Evolutionary conservation across 257 asterid genomes (phyloP).

Genomic region (Nicotiana obtusifolia): DNA sequence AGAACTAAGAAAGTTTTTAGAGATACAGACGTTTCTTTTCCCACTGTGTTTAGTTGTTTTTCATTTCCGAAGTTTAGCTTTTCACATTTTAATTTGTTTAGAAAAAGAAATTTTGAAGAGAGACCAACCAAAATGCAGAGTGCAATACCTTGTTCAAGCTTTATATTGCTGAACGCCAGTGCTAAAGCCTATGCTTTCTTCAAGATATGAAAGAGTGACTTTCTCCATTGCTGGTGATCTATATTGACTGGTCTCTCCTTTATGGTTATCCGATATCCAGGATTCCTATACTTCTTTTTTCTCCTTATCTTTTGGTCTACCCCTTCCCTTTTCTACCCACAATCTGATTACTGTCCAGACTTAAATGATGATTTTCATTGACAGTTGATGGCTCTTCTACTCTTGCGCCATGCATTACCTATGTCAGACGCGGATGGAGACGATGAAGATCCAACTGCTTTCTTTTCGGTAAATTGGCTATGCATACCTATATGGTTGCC

Average conservation of each 20-base stretch:
- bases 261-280: neutral
- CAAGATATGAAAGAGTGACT: neutral
- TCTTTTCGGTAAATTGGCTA: conserved; percentile 66
- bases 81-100: neutral
- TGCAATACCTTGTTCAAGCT: neutral
- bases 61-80: neutral
- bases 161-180: neutral
- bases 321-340: neutral
- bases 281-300: neutral
- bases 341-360: neutral
- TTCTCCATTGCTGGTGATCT: neutral
- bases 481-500: neutral
- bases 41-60: neutral
- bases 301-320: neutral
- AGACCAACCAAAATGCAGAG: neutral
- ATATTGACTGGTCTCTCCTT: neutral
- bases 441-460: conserved; percentile 69
- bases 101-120: neutral
- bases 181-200: neutral
- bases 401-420: conserved; percentile 82
- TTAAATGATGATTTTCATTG: conserved; percentile 8
- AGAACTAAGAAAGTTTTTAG: neutral
- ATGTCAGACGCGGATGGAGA: conserved; percentile 68
- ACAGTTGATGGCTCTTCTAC: conserved; percentile 95
- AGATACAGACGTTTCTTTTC: neutral